Conservation (phyloP, 2,329 filamentous ascomycete genomes). For the Raffaelea arxii region DNA sequence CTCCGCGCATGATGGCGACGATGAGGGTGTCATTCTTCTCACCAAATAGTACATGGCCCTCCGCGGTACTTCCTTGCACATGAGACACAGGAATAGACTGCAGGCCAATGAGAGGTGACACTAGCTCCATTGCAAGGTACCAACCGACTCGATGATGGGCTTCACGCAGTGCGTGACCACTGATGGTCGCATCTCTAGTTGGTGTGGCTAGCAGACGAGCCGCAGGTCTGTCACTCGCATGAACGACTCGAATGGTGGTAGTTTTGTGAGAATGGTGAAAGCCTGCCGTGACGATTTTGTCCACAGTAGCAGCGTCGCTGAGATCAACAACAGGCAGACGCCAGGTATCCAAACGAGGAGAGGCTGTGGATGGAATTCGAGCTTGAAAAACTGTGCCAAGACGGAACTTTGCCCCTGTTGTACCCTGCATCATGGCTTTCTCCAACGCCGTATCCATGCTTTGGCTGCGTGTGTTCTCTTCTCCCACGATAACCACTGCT, state of each 20-base stretch:
- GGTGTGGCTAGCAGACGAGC: slow-evolving; percentile 42
- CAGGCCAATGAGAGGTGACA: slow-evolving; percentile 37
- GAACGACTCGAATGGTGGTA: slow-evolving; percentile 17
- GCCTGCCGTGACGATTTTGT: slow-evolving; percentile 10
- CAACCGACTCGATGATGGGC: slow-evolving; percentile 38
- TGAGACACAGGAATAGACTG: slow-evolving; percentile 39
- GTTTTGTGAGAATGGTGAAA: background rate
- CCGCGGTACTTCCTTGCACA: slow-evolving; percentile 35
- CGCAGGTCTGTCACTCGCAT: slow-evolving; percentile 33
- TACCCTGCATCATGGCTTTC: slow-evolving; percentile 27
- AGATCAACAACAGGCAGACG: slow-evolving; percentile 32
- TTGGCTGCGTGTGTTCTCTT: slow-evolving; percentile 33
- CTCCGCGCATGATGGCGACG: slow-evolving; percentile 52
- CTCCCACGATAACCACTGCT: slow-evolving; percentile 46
- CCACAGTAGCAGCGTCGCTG: slow-evolving; percentile 15
- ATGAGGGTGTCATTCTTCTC: slow-evolving; percentile 40
- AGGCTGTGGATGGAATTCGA: slow-evolving; percentile 28
- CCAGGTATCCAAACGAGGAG: slow-evolving; percentile 30
- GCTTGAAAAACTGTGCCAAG: too few species aligned
- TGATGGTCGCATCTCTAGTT: slow-evolving; percentile 37
- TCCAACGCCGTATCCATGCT: slow-evolving; percentile 39
- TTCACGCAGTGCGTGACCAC: slow-evolving; percentile 35
- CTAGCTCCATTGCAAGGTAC: slow-evolving; percentile 41
- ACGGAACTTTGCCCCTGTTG: slow-evolving; percentile 32
- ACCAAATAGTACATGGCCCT: slow-evolving; percentile 33